Evolutionary conservation across 2,329 filamentous ascomycete species (phyloP), one percentile per base, ranked within the genome.

Genomic region (Paracorniculantispora psalliotae): DNA sequence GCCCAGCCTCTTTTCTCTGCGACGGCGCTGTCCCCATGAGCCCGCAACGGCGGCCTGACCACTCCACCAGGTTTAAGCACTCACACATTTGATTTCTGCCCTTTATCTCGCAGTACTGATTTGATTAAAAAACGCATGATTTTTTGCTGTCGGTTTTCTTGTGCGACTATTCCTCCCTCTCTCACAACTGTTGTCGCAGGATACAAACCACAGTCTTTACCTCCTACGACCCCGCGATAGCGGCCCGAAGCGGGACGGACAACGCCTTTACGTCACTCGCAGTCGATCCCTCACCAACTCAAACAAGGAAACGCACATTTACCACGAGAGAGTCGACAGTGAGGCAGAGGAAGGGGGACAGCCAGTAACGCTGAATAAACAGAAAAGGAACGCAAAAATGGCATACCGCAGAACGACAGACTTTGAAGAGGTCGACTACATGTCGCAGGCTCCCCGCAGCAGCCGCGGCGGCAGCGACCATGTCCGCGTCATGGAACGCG

Each of bases 401-500:
- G 52, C 57, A 23, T 47, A 53, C 41, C 41, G 50, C 13, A 28
- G 61, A 30, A 21, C 51, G 26, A 55, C 55, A 9, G 71, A 70
- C 30, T 61, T 68, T 37, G 73, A 75, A 39, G 73, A 77, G 57
- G 68, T 72, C 49, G 73, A 77, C 43, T 59, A 59, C 57, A 41
- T 49, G 15, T 52, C 56, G 47, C 48, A 49, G 25, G 21, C 54
- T 5, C 25, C 52, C 26, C 52, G 52, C 26, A 46, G 44, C 25
- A 25, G 41, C 21, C 28, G 54, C 28, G 41, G 52, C 37, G 37
- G 48, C 30, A 30, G 53, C 8, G 28, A 75, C 58, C 73, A 74
- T 44, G 71, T 79, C 51, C 74, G 73, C 57, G 70, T 79, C 41
- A 75, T 75, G 33, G 72, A 75, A 21, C 75, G 77, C 47, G 77